Conservation (phyloP, 768 basidiomycete genomes). For the Boletus vinaceobasis region DNA sequence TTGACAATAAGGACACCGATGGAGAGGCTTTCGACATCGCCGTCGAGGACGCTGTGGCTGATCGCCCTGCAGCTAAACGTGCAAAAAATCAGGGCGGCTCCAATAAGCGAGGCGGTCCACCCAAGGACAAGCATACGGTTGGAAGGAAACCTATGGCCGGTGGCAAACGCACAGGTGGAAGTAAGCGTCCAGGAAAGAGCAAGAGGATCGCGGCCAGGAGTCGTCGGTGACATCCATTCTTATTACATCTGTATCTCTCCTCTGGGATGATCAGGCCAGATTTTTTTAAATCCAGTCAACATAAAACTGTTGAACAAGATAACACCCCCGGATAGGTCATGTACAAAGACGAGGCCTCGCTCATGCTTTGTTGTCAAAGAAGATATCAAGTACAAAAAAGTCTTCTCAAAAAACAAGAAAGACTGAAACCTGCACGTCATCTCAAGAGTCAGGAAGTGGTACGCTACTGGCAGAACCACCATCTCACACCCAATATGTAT, state of each 20-base stretch:
- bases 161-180: conserved; percentile 30
- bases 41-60: conserved; percentile 83
- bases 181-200: conserved; percentile 58
- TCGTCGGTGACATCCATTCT: conserved; percentile 23
- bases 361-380: neutral
- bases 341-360: neutral
- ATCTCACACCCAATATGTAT: conserved; percentile 14
- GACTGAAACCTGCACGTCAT: neutral
- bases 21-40: conserved; percentile 78
- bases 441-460: neutral
- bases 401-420: neutral
- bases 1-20: conserved; percentile 59
- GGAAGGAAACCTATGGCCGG: conserved; percentile 5
- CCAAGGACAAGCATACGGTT: conserved; percentile 42
- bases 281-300: neutral
- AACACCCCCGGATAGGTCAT: neutral
- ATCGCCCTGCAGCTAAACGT: conserved; percentile 64
- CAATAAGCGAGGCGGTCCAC: conserved; percentile 31
- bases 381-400: neutral
- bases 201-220: conserved; percentile 46
- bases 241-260: conserved; percentile 4
- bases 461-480: neutral
- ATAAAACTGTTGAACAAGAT: neutral
- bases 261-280: conserved; percentile 1
- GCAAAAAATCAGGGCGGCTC: conserved; percentile 28